Percentiles rank a stretch among this genome's conserved stretches.
These are phyloP conservation scores for Ananas comosus DNA, from an alignment of 176 grass and related monocot genomes.

Conservation along the genomic window DNA sequence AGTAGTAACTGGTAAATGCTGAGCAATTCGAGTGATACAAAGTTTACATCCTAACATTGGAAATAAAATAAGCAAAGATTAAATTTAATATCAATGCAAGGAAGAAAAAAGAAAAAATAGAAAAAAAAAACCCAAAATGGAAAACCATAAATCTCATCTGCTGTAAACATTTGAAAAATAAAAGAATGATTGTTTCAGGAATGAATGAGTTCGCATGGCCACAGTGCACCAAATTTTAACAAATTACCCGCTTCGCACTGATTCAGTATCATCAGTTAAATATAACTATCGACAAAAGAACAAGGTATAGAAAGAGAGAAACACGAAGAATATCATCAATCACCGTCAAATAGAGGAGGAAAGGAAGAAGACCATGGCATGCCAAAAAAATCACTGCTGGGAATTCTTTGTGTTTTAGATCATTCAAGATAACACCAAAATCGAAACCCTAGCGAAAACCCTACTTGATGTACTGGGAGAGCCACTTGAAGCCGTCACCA, in stretches of 20 bases:
- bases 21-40: too few relatives aligned
- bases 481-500: conserved; percentile 72
- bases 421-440: too few relatives aligned
- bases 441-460: not conserved
- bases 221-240: not conserved
- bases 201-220: too few relatives aligned
- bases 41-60: too few relatives aligned
- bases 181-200: not conserved
- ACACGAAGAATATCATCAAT: not conserved
- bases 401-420: too few relatives aligned
- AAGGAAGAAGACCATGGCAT: not conserved
- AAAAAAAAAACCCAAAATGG: too few relatives aligned
- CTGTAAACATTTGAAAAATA: not conserved
- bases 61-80: too few relatives aligned
- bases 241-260: not conserved
- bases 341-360: not conserved
- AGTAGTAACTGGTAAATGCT: too few relatives aligned
- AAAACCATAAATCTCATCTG: not conserved
- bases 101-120: too few relatives aligned
- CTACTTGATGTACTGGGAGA: conserved; percentile 84
- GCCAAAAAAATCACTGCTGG: too few relatives aligned
- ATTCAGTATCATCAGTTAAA: not conserved
- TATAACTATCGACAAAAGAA: too few relatives aligned
- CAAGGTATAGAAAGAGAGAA: not conserved
- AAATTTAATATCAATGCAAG: too few relatives aligned